phyloP scores from a whole-genome alignment of 1,284 basidiomycete genomes.

The Somion occarium region DNA sequence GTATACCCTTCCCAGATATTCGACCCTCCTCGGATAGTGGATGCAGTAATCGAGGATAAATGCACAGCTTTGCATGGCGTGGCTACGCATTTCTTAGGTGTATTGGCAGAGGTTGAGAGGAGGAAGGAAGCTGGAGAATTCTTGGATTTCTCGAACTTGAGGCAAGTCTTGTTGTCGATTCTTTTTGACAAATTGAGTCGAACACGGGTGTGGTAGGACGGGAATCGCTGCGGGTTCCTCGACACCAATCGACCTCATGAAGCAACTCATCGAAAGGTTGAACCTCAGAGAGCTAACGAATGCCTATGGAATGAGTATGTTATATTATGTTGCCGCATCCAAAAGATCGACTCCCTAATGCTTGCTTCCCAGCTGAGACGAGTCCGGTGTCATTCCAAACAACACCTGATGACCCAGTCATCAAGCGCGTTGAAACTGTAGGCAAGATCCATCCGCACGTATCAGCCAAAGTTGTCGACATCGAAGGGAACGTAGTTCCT shows the following conservation, averaged over 20 bases:
- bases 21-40: conserved; percentile 59
- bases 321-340: too few species aligned
- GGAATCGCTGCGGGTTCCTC: conserved; percentile 79
- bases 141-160: conserved; percentile 44
- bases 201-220: conserved; percentile 39
- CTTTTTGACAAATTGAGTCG: background rate
- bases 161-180: conserved; percentile 41
- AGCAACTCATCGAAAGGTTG: conserved; percentile 57
- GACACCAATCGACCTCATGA: conserved; percentile 78
- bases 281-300: conserved; percentile 70
- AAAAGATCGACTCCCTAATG: background rate
- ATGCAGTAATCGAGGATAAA: conserved; percentile 58
- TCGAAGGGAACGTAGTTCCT: conserved; percentile 57
- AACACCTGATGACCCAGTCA: conserved; percentile 57
- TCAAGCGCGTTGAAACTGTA: conserved; percentile 77
- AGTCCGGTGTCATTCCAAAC: conserved; percentile 82
- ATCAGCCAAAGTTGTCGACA: conserved; percentile 67
- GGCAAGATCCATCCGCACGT: conserved; percentile 75
- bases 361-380: conserved; percentile 28
- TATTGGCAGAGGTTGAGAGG: conserved; percentile 61
- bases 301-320: conserved; percentile 81
- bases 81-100: conserved; percentile 78
- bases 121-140: conserved; percentile 41
- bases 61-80: conserved; percentile 83
- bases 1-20: conserved; percentile 72